A percentile compares a stretch with the other conserved stretches of the same genome.
These are phyloP conservation scores for Colletotrichum abscissum DNA, from an alignment of 2,329 filamentous ascomycete species.

Conservation along the genomic window DNA sequence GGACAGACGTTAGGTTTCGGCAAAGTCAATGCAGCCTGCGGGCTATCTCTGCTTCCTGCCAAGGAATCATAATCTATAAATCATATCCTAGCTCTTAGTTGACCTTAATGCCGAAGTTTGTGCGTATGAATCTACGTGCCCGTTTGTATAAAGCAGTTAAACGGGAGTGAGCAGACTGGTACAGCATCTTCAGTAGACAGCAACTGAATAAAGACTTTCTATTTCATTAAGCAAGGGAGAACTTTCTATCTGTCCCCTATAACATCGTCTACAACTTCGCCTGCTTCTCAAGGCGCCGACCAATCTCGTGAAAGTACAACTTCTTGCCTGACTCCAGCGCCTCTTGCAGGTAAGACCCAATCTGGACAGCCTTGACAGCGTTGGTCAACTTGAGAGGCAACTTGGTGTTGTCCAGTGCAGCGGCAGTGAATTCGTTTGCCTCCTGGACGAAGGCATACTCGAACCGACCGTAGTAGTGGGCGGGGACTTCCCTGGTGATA, in stretches of 20 bases:
- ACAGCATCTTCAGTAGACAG: too few species aligned
- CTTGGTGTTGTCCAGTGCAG: conserved; percentile 64
- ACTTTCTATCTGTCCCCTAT: neutral
- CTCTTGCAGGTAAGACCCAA: conserved; percentile 71
- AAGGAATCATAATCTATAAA: too few species aligned
- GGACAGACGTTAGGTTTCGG: too few species aligned
- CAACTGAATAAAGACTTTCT: neutral
- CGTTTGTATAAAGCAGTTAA: too few species aligned
- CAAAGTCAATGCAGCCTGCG: too few species aligned
- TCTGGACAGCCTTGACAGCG: conserved; percentile 70
- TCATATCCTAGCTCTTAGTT: too few species aligned
- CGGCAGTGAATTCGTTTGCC: conserved; percentile 71
- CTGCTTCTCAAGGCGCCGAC: conserved; percentile 52
- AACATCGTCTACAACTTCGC: conserved; percentile 45
- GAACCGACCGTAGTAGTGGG: conserved; percentile 72
- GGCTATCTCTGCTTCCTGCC: too few species aligned
- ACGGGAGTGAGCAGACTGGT: too few species aligned
- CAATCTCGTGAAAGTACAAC: conserved; percentile 68
- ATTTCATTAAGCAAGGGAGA: neutral
- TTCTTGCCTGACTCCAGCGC: conserved; percentile 64
- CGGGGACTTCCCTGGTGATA: conserved; percentile 68
- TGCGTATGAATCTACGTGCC: too few species aligned
- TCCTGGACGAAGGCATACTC: conserved; percentile 71
- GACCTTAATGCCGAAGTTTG: too few species aligned
- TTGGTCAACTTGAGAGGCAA: conserved; percentile 67